These are phyloP conservation scores for Annulohypoxylon maeteangense DNA, from an alignment of 495 filamentous ascomycete genomes.

Conservation along the genomic window DNA sequence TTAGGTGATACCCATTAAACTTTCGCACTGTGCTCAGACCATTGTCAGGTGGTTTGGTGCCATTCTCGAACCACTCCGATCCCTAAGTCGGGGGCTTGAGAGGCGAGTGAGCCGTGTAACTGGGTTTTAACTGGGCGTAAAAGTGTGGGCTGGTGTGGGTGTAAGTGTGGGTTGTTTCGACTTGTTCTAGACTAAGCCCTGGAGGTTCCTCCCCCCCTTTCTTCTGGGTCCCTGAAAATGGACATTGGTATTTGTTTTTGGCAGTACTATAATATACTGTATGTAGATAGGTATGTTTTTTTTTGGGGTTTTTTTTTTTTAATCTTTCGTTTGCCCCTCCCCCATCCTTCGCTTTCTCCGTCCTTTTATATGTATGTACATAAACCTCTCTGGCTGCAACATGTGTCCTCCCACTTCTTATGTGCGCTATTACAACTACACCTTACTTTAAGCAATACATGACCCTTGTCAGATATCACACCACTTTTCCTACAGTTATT, in stretches of 20 bases:
- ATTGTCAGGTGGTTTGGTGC: conserved; percentile 44
- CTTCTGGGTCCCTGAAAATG: background rate
- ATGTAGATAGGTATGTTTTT: background rate
- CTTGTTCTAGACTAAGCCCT: conserved; percentile 40
- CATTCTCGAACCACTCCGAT: conserved; percentile 46
- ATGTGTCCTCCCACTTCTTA: conserved; percentile 20
- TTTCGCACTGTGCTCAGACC: conserved; percentile 44
- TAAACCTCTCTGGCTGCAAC: background rate
- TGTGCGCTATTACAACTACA: background rate
- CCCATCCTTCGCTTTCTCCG: conserved; percentile 15
- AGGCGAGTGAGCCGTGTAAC: conserved; percentile 28
- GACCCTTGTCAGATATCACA: conserved; percentile 29
- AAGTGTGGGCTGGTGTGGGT: conserved; percentile 30
- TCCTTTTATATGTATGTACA: background rate
- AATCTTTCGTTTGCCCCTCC: conserved; percentile 20
- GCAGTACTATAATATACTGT: no score
- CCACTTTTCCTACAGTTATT: conserved; percentile 22
- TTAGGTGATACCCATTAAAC: background rate
- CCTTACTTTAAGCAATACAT: background rate
- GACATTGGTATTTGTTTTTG: background rate
- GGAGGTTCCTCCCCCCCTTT: background rate
- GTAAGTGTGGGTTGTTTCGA: conserved; percentile 37
- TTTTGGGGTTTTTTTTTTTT: background rate
- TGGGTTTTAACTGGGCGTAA: conserved; percentile 15
- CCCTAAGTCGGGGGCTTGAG: conserved; percentile 24